Percentiles rank a stretch among this genome's conserved stretches.
phyloP scores from a whole-genome alignment of 192 early-diverging fungal species.

The Podila epigama region DNA sequence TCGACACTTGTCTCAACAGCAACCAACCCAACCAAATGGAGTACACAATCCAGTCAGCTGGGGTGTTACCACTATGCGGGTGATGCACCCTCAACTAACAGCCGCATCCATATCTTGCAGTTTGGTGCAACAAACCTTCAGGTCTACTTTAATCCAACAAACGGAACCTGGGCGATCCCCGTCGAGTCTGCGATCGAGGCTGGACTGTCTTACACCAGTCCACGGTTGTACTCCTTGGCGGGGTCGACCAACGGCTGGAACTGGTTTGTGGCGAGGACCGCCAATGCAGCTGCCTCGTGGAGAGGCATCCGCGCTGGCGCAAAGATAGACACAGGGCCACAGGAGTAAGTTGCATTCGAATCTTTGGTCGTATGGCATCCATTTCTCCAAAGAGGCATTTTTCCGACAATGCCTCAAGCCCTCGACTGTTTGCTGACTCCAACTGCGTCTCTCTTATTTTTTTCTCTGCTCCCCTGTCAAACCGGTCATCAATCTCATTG shows the following conservation, averaged over 20 bases:
- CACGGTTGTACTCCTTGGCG: constrained; percentile 14
- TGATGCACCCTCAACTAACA: background rate
- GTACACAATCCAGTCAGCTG: constrained; percentile 11
- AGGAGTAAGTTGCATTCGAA: constrained; percentile 7
- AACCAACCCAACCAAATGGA: background rate
- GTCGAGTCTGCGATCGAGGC: constrained; percentile 3
- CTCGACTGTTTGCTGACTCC: too few species aligned
- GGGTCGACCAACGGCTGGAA: constrained; percentile 34
- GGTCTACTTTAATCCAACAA: constrained; percentile 27
- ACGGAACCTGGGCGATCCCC: constrained; percentile 28
- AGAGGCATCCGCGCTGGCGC: constrained; percentile 15
- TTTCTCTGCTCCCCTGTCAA: background rate
- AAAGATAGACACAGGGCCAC: constrained; percentile 3
- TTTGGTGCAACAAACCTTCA: constrained; percentile 22
- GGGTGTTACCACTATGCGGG: constrained; percentile 29
- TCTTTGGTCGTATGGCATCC: background rate
- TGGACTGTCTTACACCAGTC: constrained; percentile 8
- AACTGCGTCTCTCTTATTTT: background rate
- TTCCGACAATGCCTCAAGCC: background rate
- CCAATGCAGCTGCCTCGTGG: constrained; percentile 4
- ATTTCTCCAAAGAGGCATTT: background rate
- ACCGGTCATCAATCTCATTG: too few species aligned
- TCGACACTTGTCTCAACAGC: constrained; percentile 14
- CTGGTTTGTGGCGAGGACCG: constrained; percentile 19
- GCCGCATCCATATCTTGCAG: constrained; percentile 26